phyloP scores from a whole-genome alignment of 2,329 filamentous ascomycete species.

The Arthrinium phaeospermum region DNA sequence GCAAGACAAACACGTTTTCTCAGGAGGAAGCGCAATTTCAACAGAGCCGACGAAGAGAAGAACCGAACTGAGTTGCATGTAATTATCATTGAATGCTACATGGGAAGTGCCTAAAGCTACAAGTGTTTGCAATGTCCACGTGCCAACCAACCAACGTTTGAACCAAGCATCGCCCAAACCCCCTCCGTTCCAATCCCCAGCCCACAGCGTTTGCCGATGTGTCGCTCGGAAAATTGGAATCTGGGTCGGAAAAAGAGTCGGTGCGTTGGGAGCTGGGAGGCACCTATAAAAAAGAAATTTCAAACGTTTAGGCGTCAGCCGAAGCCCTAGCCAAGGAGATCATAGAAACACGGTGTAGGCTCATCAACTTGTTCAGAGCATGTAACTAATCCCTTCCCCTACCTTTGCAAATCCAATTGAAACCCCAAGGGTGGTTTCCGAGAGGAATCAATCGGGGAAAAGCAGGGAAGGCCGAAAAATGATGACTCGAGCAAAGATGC shows the following conservation, averaged over 20 bases:
- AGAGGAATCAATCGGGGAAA: not conserved
- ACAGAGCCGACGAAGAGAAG: not conserved
- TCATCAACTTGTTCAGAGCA: not conserved
- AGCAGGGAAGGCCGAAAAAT: not conserved
- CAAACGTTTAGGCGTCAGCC: not conserved
- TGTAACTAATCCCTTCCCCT: not conserved
- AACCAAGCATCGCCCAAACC: not conserved
- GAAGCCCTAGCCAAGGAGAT: not conserved
- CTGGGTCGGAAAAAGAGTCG: not conserved
- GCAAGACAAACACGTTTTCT: too few relatives aligned
- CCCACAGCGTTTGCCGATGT: not conserved
- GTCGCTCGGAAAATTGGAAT: not conserved
- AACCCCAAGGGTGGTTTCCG: not conserved
- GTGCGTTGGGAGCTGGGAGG: not conserved
- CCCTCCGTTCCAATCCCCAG: not conserved
- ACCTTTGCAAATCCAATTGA: not conserved
- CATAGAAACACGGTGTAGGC: not conserved
- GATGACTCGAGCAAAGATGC: not conserved
- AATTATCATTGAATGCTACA: not conserved
- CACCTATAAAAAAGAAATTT: not conserved
- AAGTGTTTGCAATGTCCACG: not conserved
- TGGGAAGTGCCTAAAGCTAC: not conserved
- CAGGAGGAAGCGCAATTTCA: not conserved
- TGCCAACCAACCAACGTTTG: not conserved
- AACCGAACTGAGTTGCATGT: not conserved